Base-by-base conservation (phyloP, 371 early-diverging fungal species). In the Rhizomucor miehei region DNA sequence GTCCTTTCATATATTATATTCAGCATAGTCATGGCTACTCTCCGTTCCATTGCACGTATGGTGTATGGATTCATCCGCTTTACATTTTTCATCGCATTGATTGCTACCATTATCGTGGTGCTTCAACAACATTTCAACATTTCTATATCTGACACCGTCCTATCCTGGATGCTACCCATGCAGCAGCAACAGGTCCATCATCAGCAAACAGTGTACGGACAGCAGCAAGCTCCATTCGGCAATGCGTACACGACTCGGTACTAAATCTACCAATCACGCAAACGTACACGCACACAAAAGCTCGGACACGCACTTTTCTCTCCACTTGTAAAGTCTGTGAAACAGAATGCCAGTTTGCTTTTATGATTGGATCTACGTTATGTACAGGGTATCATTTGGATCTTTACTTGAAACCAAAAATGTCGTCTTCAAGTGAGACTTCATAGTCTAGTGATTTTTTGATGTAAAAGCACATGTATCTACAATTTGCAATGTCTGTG, bases 381-480 rank as follows among this genome's bases (percentile, higher is more conserved):
- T 29, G 29, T 29, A 29, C 29, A 29, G 29, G 8, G 8, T 29
- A 8, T 24, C 48, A 34, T n/a, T 23, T 48, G 29, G 16, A 16
- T 24, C 13, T 38, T 35, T 39, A 45, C 8, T 53, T 43, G 34
- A 29, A 56, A 24, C 47, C 56, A 41, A 56, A 56, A 39, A 56
- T 44, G 14, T 51, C 57, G 44, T 52, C 53, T 13, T 52, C 39
- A 39, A 44, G 47, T 38, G 54, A 47, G 38, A 20, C 52, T 16
- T 52, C 62, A 54, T 87, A 89, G 44, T 90, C 88, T 16, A 89
- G 67, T 6, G 77, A 71, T 5, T 82, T 71, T 54, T 88, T 85
- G 45, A 91, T 81, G 51, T 93, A 94, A 67, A 93, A 93, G 54
- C 91, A 89, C 93, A 94, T 94, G 61, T 93, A 94, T 10, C 89